Base-by-base conservation (phyloP, 2,329 filamentous ascomycete genomes). In the Cercospora citrullina region DNA sequence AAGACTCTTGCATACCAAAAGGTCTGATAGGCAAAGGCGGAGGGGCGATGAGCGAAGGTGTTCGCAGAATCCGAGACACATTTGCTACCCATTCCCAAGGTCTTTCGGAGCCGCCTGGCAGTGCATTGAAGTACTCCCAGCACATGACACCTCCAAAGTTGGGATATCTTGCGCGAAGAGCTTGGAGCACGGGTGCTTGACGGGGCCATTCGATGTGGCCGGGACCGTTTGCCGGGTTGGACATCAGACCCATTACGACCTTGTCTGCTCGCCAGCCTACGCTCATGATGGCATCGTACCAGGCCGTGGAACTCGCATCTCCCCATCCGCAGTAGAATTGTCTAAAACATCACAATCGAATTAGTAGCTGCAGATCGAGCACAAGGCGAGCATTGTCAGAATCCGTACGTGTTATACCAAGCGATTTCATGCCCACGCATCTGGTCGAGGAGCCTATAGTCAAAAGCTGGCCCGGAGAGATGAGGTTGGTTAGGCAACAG, bases 271-370 rank as follows among this genome's bases (percentile, higher is more conserved):
- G 83, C 89, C 91, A 97, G 8, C 93, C 93, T 55, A 85, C 83
- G 14, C 82, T 81, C 31, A 87, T 78, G 63, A 87, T 84, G 61
- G 82, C 79, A 66, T 87, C 84, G 75, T 85, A 87, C 74, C 82
- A 83, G 23, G 77, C 75, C 2, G 82, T 83, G 14, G 78, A 83
- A 30, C 84, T 81, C 1, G 89, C 87, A 60, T 88, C 87, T 8
- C 92, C 92, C 89, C 92, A 97, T 1, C 93, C 93, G 76, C 91
- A 95, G 84, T 97, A 97, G 80, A 97, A 96, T 77, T 97, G 94
- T 5, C 90, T 85, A 26, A 63, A 39, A 12, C 9, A 16, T 30
- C 26, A 18, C 60, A 23, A 16, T 33, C 18, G 18, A 18, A 55
- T 69, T 33, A 69, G 64, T 59, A 31, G 26, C 26, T 42, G 42